Conservation (phyloP, 2,329 filamentous ascomycete species). For the Coleophoma crateriformis region DNA sequence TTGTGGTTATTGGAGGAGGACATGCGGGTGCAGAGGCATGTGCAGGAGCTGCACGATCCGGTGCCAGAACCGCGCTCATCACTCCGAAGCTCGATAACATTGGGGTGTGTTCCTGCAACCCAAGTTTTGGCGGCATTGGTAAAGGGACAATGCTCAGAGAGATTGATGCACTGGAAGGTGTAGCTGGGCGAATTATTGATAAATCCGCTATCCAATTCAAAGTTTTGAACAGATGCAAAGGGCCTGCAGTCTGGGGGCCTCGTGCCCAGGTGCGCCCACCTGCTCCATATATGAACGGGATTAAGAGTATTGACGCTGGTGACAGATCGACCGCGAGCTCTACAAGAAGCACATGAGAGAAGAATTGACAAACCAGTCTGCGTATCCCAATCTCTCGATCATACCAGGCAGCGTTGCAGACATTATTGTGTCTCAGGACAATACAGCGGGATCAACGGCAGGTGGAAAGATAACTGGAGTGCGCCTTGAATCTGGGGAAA, state of each 20-base stretch:
- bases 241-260: slow-evolving; percentile 84
- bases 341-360: slow-evolving; percentile 90
- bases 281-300: background rate
- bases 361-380: slow-evolving; percentile 55
- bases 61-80: slow-evolving; percentile 82
- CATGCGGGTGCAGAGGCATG: slow-evolving; percentile 95
- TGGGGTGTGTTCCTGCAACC: slow-evolving; percentile 94
- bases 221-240: slow-evolving; percentile 81
- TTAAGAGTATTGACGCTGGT: too few species aligned
- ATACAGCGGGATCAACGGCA: slow-evolving; percentile 38
- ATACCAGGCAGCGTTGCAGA: slow-evolving; percentile 87
- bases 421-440: slow-evolving; percentile 66
- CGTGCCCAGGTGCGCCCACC: background rate
- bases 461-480: slow-evolving; percentile 79
- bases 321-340: slow-evolving; percentile 82
- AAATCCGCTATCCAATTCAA: slow-evolving; percentile 94
- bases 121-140: slow-evolving; percentile 95
- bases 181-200: slow-evolving; percentile 85
- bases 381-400: slow-evolving; percentile 74
- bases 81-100: slow-evolving; percentile 86
- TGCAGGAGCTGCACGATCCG: slow-evolving; percentile 81
- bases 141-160: slow-evolving; percentile 96
- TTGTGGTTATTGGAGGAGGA: slow-evolving; percentile 91
- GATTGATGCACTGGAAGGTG: slow-evolving; percentile 88
- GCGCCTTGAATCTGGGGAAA: slow-evolving; percentile 77